A percentile compares a stretch with the other conserved stretches of the same genome.
phyloP scores from a whole-genome alignment of 495 filamentous ascomycete species.

The Astrothelium subdiscretum region DNA sequence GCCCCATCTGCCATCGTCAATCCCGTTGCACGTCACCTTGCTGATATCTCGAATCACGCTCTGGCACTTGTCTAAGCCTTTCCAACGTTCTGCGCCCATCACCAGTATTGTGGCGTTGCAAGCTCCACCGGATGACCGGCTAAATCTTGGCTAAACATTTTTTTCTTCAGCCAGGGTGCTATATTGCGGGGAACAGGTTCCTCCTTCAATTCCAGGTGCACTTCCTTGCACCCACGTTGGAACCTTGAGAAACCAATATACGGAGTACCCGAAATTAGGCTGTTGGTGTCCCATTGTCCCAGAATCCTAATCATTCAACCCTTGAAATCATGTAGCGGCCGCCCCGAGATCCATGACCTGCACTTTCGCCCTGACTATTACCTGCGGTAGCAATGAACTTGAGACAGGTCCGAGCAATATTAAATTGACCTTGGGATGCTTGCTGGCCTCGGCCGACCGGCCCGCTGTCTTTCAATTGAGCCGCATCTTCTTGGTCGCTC shows the following conservation, averaged over 20 bases:
- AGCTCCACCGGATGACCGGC: neutral
- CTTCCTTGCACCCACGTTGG: neutral
- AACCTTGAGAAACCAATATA: neutral
- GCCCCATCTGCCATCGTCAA: neutral
- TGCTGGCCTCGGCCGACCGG: neutral
- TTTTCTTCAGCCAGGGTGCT: neutral
- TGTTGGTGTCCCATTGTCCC: neutral
- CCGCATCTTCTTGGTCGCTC: too few species aligned
- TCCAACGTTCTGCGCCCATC: neutral
- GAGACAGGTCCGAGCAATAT: too few species aligned
- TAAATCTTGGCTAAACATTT: neutral
- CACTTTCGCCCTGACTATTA: too few species aligned
- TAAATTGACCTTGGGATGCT: neutral
- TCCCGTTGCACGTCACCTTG: neutral
- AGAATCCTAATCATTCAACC: too few species aligned
- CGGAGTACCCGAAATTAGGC: neutral
- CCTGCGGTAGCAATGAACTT: too few species aligned
- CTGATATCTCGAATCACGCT: neutral
- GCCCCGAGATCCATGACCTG: too few species aligned
- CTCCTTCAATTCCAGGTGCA: neutral
- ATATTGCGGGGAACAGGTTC: neutral
- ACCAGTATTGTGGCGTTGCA: neutral
- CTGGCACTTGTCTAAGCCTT: neutral
- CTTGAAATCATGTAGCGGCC: too few species aligned
- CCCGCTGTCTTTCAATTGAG: neutral